phyloP scores from a whole-genome alignment of 164 flowering plant genomes.

The Paratinospora sagittata region DNA sequence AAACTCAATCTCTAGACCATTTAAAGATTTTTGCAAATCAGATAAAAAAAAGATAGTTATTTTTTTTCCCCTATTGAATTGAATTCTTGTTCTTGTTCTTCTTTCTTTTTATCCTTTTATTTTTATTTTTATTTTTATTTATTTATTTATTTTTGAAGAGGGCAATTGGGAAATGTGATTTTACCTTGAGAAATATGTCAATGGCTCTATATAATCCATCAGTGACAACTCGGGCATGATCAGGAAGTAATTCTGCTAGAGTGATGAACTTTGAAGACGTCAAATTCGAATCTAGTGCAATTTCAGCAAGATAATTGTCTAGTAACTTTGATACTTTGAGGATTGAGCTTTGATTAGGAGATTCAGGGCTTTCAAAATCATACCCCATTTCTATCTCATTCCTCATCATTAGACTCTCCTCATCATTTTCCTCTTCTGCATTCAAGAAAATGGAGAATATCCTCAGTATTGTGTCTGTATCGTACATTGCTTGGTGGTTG shows the following conservation, averaged over 20 bases:
- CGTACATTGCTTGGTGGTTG: constrained; percentile 52
- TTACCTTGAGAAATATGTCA: constrained; percentile 90
- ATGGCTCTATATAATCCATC: constrained; percentile 91
- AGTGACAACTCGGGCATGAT: constrained; percentile 71
- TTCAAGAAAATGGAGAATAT: constrained; percentile 84
- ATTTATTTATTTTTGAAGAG: not conserved
- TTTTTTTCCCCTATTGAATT: too few species aligned
- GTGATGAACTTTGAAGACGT: constrained; percentile 64
- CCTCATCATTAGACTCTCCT: constrained; percentile 41
- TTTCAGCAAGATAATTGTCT: constrained; percentile 86
- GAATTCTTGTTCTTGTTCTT: too few species aligned
- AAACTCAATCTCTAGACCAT: not conserved
- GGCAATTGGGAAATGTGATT: not conserved
- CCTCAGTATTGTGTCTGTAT: constrained; percentile 66
- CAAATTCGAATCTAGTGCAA: constrained; percentile 75
- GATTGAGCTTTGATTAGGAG: constrained; percentile 85
- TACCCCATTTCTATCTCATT: constrained; percentile 69
- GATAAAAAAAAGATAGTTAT: not conserved
- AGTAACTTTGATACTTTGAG: constrained; percentile 79
- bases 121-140: not conserved
- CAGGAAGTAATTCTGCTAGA: constrained; percentile 86
- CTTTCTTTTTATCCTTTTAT: too few species aligned
- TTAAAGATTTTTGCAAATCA: not conserved
- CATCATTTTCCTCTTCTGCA: constrained; percentile 84
- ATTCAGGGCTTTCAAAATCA: constrained; percentile 78